Evolutionary conservation across 495 filamentous ascomycete species (phyloP), one percentile per base, ranked within the genome.

Genomic region (Chaetomium tenue): DNA sequence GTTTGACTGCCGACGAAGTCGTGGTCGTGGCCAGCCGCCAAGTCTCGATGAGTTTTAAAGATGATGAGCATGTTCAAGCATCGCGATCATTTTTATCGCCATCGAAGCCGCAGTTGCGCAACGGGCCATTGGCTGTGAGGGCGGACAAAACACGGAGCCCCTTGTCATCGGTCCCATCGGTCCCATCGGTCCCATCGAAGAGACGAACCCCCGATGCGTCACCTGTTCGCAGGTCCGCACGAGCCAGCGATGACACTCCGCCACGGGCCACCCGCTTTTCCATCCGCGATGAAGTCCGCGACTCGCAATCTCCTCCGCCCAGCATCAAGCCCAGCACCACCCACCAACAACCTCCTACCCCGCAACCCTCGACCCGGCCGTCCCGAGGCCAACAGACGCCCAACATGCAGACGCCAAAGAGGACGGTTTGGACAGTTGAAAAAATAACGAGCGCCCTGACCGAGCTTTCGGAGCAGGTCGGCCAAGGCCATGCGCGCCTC

Each of bases 401-500:
- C 6, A 74, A 65, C 46, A 57, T 30, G 23, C 70, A 76, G 30
- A 76, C 73, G 0, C 74, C 78, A 5, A 77, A 68, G 58, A 71
- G 68, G 37, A n/a, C 60, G n/a, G 71, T 74, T 8, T 78, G 75
- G 74, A 76, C 71, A 0, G 66, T 72, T 6, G 73, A 74, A 1
- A 75, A 74, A 47, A 70, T 81, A 22, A 77, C 71, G 47, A 58
- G 48, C 8, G 61, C 64, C 16, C 68, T 82, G 30, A 63, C 60
- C 37, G 47, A 61, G 3, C 74, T 75, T 42, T 66, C 69, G 11
- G 65, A 67, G 8, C 67, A 77, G 23, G 75, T 81, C 13, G 64
- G 69, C 46, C 61, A 69, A 13, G 75, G 75, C n/a, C 77, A 78
- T 44, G 68, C 76, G 2, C 72, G 70, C 3, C 76, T 81, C 44